Conservation (phyloP, 2,329 filamentous ascomycete genomes). For the Arthrobotrys sphaeroides region DNA sequence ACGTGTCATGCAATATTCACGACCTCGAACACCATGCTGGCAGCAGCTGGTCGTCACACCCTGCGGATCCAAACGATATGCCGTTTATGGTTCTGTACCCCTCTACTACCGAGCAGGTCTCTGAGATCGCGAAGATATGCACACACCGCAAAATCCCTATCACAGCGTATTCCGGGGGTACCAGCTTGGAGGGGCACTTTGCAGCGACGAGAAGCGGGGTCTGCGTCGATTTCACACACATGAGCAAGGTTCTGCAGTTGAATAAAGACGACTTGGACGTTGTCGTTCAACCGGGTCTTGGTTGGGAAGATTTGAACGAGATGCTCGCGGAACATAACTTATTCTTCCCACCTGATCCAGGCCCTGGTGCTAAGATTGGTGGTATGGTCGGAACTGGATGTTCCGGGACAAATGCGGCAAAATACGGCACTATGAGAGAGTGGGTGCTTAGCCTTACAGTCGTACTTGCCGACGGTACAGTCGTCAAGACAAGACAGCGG, state of each 20-base stretch:
- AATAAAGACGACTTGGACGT: constrained; percentile 82
- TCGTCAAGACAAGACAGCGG: constrained; percentile 81
- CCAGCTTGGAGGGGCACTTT: constrained; percentile 88
- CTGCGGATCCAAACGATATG: constrained; percentile 62
- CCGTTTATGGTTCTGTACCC: constrained; percentile 81
- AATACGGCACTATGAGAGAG: constrained; percentile 87
- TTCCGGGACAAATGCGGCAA: constrained; percentile 78
- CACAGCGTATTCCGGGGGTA: constrained; percentile 86
- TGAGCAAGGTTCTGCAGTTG: constrained; percentile 81
- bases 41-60: constrained; percentile 72
- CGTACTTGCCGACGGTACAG: constrained; percentile 78
- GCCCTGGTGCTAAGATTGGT: constrained; percentile 90
- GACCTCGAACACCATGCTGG: constrained; percentile 69
- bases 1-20: constrained; percentile 70
- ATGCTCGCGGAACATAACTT: constrained; percentile 76
- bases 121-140: constrained; percentile 87
- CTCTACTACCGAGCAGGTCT: constrained; percentile 80
- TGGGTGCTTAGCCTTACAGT: constrained; percentile 86
- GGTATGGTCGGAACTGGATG: constrained; percentile 80
- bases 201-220: constrained; percentile 83
- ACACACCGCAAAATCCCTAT: constrained; percentile 83
- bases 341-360: constrained; percentile 92
- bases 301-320: constrained; percentile 87
- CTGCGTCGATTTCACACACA: constrained; percentile 83
- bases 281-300: constrained; percentile 80